phyloP scores from a whole-genome alignment of 2,329 filamentous ascomycete genomes.

The Neofusicoccum kwambonambiense region DNA sequence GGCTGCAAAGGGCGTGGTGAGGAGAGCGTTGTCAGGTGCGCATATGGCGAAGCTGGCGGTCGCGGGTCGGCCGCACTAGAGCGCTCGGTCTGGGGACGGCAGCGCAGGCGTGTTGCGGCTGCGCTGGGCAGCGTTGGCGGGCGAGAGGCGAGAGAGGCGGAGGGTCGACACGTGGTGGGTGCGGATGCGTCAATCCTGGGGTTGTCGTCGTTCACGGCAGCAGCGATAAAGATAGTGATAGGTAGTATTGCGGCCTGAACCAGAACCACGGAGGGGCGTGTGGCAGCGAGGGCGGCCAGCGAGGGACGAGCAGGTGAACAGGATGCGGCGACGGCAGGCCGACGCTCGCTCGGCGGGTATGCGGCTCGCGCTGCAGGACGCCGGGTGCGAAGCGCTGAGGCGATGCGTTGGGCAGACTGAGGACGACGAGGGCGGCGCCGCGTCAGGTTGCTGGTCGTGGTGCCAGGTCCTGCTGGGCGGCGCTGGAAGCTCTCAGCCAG shows the following conservation, averaged over 20 bases:
- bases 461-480: neutral
- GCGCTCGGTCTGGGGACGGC: neutral
- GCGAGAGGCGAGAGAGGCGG: neutral
- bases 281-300: neutral
- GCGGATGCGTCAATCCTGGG: conserved; percentile 20
- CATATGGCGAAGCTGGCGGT: conserved; percentile 12
- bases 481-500: neutral
- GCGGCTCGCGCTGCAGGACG: conserved; percentile 14
- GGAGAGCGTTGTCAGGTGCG: conserved; percentile 9
- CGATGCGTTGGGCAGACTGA: conserved; percentile 11
- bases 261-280: neutral
- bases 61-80: neutral
- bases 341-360: conserved; percentile 6
- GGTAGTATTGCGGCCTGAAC: conserved; percentile 12
- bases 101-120: neutral
- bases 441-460: neutral
- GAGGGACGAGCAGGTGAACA: neutral
- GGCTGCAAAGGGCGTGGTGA: conserved; percentile 16
- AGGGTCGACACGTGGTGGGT: conserved; percentile 20
- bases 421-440: neutral
- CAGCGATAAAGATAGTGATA: conserved; percentile 20
- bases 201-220: conserved; percentile 13
- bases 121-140: neutral
- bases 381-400: conserved; percentile 11
- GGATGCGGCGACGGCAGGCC: neutral